Evolutionary conservation across 2,329 filamentous ascomycete species (phyloP).

Genomic region (Emmonsia crescens): DNA sequence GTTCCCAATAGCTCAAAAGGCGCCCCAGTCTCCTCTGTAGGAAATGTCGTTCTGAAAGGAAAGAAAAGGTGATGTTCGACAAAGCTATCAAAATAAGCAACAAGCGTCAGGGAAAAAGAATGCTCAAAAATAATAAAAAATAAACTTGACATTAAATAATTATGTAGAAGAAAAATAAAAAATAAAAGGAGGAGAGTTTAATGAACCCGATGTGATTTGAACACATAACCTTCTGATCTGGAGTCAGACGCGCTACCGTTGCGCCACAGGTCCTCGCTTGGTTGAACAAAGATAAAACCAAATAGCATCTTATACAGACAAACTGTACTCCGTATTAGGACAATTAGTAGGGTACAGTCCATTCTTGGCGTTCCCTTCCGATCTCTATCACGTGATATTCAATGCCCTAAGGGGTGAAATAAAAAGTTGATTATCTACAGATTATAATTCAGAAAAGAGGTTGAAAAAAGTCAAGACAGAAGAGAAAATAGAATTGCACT

Average conservation of each 20-base stretch:
- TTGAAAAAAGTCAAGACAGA: too few species aligned
- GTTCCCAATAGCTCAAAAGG: too few species aligned
- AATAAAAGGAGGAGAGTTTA: neutral
- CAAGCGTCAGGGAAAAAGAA: neutral
- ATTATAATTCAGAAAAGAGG: too few species aligned
- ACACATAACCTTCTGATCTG: constrained; percentile 13
- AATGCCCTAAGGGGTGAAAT: neutral
- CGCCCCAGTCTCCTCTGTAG: too few species aligned
- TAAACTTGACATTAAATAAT: neutral
- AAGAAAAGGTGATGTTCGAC: neutral
- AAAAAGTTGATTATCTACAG: too few species aligned
- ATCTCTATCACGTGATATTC: neutral
- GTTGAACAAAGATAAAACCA: neutral
- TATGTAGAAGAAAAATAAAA: neutral
- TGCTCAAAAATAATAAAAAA: neutral
- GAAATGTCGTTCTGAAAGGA: too few species aligned
- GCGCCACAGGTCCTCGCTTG: constrained; percentile 9
- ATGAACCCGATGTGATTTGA: constrained; percentile 12
- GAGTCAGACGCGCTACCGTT: constrained; percentile 13
- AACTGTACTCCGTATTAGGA: too few species aligned
- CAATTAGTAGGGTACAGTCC: too few species aligned
- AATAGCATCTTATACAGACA: neutral
- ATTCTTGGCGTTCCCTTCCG: neutral
- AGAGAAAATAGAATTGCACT: too few species aligned
- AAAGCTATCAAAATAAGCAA: neutral